Evolutionary conservation across 2,329 filamentous ascomycete species (phyloP).

Genomic region (Daldinia sp.): DNA sequence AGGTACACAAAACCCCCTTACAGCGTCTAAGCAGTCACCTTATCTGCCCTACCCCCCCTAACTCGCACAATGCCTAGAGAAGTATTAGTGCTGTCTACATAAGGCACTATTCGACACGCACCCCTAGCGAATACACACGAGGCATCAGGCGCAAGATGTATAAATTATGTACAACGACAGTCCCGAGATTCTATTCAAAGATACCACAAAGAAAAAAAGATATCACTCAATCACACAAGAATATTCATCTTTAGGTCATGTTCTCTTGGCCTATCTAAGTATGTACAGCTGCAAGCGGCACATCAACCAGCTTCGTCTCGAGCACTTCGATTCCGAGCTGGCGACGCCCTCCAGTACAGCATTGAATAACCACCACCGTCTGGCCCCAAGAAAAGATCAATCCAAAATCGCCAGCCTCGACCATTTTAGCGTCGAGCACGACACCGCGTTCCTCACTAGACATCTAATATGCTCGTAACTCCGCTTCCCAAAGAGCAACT

Average conservation of each 20-base stretch:
- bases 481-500: slow-evolving; percentile 37
- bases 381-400: slow-evolving; percentile 22
- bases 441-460: slow-evolving; percentile 15
- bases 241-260: slow-evolving; percentile 13
- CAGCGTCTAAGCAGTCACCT: neutral
- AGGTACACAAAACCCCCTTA: neutral
- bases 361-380: slow-evolving; percentile 22
- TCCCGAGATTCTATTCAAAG: neutral
- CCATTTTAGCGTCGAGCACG: slow-evolving; percentile 18
- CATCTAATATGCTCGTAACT: slow-evolving; percentile 43
- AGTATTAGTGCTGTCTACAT: too few species aligned
- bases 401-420: slow-evolving; percentile 25
- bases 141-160: too few species aligned
- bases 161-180: too few species aligned
- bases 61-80: too few species aligned
- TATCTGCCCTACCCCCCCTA: neutral
- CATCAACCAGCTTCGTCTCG: slow-evolving; percentile 45
- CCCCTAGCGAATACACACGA: too few species aligned
- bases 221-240: neutral
- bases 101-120: too few species aligned
- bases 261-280: slow-evolving; percentile 39
- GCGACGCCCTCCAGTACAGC: slow-evolving; percentile 38
- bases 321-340: slow-evolving; percentile 49
- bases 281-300: slow-evolving; percentile 39
- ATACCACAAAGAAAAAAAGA: neutral